Base-by-base conservation (phyloP, 2,329 filamentous ascomycete genomes). In the Paecilomyces niveus region DNA sequence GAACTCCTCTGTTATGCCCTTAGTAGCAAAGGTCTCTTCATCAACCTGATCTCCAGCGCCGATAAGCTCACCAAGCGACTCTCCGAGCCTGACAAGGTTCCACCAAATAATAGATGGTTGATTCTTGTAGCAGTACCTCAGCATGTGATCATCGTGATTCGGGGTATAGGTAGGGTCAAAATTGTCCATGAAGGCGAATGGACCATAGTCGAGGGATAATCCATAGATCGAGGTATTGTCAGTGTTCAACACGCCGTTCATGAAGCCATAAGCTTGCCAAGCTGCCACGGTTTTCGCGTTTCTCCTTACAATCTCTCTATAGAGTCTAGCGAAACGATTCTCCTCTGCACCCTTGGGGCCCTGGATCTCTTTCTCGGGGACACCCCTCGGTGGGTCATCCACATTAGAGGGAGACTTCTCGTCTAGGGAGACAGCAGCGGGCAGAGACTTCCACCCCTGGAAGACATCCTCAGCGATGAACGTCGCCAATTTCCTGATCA, bases 241-340 rank as follows among this genome's bases (percentile, higher is more conserved):
- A 0, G 94, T 97, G 75, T 99, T 99, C 59, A 99, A 80, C 3
- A 99, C 94, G 53, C 94, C 94, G 68, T 99, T 99, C 83, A 96
- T 97, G 77, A 99, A 99, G n/a, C 91, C 94, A 69, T 97, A 97
- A 0, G 91, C 92, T 77, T 99, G 95, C 93, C 94, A 97, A 64
- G 88, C 84, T 10, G 94, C 94, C 1, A 97, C 92, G 0, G 89
- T 95, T 59, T 83, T 81, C 1, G 94, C 94, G 70, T 97, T 99
- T 32, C 90, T 85, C 50, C 91, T 85, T 3, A 87, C 86, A 58
- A 99, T 87, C 68, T 96, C 92, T 35, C 94, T 87, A 73, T 95
- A 99, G 0, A 99, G 78, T 15, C 92, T 83, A 0, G 89, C 81
- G 72, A 94, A 99, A 32, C 93, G 84, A 70, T 99, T 99, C 70